Evolutionary conservation across 169 alveolate species (phyloP).

Genomic region (Plasmodium vivax): DNA sequence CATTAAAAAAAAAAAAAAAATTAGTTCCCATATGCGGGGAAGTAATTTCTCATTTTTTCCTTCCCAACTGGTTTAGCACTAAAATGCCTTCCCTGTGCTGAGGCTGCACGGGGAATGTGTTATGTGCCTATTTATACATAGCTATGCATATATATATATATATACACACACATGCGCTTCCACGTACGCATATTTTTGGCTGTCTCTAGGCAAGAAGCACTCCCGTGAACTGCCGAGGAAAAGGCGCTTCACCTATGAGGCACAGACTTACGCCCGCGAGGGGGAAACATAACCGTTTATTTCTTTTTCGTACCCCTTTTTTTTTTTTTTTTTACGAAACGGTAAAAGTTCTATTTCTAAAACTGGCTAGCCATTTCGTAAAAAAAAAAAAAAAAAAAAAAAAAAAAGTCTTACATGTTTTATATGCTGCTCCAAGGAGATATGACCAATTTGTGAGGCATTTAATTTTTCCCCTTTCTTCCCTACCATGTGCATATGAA

Average conservation of each 20-base stretch:
- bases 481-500: not conserved
- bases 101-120: not conserved
- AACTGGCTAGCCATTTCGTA: not conserved
- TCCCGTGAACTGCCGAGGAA: not conserved
- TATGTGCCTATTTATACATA: not conserved
- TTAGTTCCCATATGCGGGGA: not conserved
- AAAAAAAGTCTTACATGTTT: not conserved
- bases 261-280: not conserved
- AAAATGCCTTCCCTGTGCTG: not conserved
- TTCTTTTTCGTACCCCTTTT: not conserved
- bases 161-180: not conserved
- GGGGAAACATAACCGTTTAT: not conserved
- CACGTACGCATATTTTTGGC: not conserved
- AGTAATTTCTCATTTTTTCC: not conserved
- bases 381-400: not conserved
- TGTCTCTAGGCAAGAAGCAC: slow-evolving; percentile 31
- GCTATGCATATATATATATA: not conserved
- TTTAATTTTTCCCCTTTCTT: not conserved
- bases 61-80: not conserved
- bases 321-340: not conserved
- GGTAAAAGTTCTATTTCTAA: not conserved
- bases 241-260: not conserved
- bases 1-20: not conserved
- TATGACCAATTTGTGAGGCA: not conserved
- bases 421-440: not conserved